Percentiles rank a stretch among this genome's conserved stretches.
Conservation (phyloP, 371 early-diverging fungal species). For the Lichtheimia ramosa region DNA sequence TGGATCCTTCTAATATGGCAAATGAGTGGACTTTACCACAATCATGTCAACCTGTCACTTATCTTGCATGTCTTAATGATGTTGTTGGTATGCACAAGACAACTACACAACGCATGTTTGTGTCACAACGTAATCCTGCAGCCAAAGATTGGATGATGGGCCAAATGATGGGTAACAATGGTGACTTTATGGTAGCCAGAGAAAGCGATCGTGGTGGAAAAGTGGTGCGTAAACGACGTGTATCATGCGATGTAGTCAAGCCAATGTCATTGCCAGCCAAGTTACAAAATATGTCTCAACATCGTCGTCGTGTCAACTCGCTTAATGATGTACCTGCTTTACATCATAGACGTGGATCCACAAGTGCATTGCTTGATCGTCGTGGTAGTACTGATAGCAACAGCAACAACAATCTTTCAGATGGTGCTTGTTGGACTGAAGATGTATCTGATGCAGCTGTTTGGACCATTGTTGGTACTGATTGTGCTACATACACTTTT, state of each 20-base stretch:
- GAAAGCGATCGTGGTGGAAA: constrained; percentile 23
- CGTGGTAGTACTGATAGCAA: constrained; percentile 12
- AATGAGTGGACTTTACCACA: constrained; percentile 38
- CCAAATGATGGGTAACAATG: not conserved
- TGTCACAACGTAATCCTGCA: constrained; percentile 11
- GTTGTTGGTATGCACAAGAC: constrained; percentile 80
- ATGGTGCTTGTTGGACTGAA: constrained; percentile 72
- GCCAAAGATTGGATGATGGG: constrained; percentile 12
- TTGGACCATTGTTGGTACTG: constrained; percentile 90
- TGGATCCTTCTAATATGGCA: constrained; percentile 10
- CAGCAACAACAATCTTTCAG: constrained; percentile 5
- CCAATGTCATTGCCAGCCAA: constrained; percentile 8
- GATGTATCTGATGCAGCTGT: constrained; percentile 86
- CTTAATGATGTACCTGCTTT: constrained; percentile 26
- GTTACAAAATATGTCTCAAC: constrained; percentile 6
- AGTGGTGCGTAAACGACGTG: constrained; percentile 42
- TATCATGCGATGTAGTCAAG: constrained; percentile 43
- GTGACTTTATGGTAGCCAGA: constrained; percentile 16
- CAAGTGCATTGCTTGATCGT: constrained; percentile 3
- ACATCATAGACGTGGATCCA: constrained; percentile 2
- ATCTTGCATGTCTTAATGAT: constrained; percentile 75
- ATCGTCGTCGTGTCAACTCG: constrained; percentile 47
- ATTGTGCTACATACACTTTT: constrained; percentile 77
- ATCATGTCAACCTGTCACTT: constrained; percentile 52
- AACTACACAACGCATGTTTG: constrained; percentile 45